Percentiles rank a stretch among this genome's conserved stretches.
phyloP scores from a whole-genome alignment of 257 asterid species.

The Perilla frutescens region DNA sequence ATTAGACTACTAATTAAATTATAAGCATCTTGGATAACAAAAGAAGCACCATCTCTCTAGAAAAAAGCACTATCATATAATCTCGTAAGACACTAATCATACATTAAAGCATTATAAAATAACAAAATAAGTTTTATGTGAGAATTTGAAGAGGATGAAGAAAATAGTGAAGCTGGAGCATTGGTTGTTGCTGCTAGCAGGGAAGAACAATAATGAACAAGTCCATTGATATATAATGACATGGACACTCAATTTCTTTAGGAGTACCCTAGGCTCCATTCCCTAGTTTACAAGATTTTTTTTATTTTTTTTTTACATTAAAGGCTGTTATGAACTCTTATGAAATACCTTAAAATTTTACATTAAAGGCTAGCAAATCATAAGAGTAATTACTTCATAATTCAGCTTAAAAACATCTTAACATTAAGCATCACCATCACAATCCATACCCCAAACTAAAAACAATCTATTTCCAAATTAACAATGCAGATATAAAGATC shows the following conservation, averaged over 20 bases:
- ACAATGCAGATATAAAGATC: not conserved
- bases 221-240: not conserved
- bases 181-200: not conserved
- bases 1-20: too few relatives aligned
- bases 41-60: too few relatives aligned
- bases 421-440: not conserved
- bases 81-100: too few relatives aligned
- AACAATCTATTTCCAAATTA: too few relatives aligned
- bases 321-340: too few relatives aligned
- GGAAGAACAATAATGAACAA: not conserved
- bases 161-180: not conserved
- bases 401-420: not conserved
- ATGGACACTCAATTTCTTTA: too few relatives aligned
- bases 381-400: not conserved
- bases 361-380: not conserved
- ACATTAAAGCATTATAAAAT: too few relatives aligned
- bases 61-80: too few relatives aligned
- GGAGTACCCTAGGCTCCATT: too few relatives aligned
- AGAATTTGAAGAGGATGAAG: not conserved
- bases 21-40: too few relatives aligned
- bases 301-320: slow-evolving; percentile 5
- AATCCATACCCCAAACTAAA: not conserved
- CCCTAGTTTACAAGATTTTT: not conserved
- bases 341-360: too few relatives aligned
- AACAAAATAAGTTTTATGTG: too few relatives aligned